Conservation (phyloP, 2,329 filamentous ascomycete genomes). For the Cordyceps tenuipes region DNA sequence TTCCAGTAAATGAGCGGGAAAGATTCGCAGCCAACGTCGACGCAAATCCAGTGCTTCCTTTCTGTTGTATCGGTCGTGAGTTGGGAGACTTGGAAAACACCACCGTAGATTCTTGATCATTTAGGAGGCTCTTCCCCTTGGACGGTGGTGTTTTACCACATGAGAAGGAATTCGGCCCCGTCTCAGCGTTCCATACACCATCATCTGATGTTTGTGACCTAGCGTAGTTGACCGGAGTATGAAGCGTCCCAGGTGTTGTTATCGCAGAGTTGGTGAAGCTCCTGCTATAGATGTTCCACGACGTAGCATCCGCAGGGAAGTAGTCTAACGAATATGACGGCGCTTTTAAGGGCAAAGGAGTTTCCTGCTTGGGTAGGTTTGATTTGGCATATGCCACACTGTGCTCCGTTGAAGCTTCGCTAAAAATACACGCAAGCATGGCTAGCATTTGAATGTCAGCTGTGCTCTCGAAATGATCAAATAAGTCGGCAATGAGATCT, state of each 20-base stretch:
- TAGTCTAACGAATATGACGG: slow-evolving; percentile 60
- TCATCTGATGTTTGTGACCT: slow-evolving; percentile 52
- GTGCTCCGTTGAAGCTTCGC: slow-evolving; percentile 48
- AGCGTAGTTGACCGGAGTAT: slow-evolving; percentile 46
- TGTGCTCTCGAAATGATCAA: slow-evolving; percentile 52
- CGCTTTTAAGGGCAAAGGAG: slow-evolving; percentile 56
- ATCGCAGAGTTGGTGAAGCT: slow-evolving; percentile 46
- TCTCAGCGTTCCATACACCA: slow-evolving; percentile 42
- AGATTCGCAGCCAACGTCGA: slow-evolving; percentile 49
- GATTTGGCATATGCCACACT: slow-evolving; percentile 50
- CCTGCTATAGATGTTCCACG: slow-evolving; percentile 44
- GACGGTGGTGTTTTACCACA: slow-evolving; percentile 54
- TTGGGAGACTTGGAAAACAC: slow-evolving; percentile 53
- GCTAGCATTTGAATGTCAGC: slow-evolving; percentile 63
- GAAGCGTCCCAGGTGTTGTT: slow-evolving; percentile 49
- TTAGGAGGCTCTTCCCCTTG: slow-evolving; percentile 37
- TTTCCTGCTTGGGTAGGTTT: slow-evolving; percentile 49
- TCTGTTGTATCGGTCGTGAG: slow-evolving; percentile 39
- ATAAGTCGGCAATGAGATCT: slow-evolving; percentile 53
- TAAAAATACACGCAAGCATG: slow-evolving; percentile 63
- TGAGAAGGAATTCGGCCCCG: slow-evolving; percentile 50
- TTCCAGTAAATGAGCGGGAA: slow-evolving; percentile 34
- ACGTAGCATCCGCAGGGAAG: slow-evolving; percentile 49
- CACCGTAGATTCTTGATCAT: slow-evolving; percentile 39
- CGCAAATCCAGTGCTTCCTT: slow-evolving; percentile 46